Evolutionary conservation across 1,284 basidiomycete genomes (phyloP), one percentile per base, ranked within the genome.

Genomic region (Ganoderma multipileum): DNA sequence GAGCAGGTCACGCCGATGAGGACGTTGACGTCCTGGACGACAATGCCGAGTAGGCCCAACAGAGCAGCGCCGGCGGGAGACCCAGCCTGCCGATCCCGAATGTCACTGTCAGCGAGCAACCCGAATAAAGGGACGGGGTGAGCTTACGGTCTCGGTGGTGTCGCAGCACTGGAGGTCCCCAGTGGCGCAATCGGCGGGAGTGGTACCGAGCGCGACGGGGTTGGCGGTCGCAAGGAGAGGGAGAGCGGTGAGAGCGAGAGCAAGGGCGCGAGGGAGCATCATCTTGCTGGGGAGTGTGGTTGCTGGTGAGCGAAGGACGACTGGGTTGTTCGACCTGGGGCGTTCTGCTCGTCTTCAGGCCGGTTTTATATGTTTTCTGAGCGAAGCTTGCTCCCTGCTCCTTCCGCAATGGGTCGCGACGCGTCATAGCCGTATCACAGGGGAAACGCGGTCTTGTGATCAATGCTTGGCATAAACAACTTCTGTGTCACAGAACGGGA

Each of bases 1-100:
- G 74, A 72, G 75, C 77, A 80, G 44, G 61, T 73, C 44, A 80
- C 30, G 16, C 78, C 79, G 55, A 80, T 67, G 52, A 73, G 68
- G 20, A 71, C 76, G 55, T 68, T 72, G 28, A 73, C 30, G 64
- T 75, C 74, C 33, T 72, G 65, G 11, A 78, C 67, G 36, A 76
- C 73, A 20, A 78, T 66, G 14, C 76, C 77, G 9, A 79, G 59
- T 0, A 71, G 50, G 18, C 63, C 67, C 16, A 79, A 66, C 14
- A 77, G 12, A 57, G 38, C 47, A 9, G 63, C 39, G 26, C 52
- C 68, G 1, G 63, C 26, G 6, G 69, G 36, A 11, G 69, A 71
- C 33, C 30, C 39, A 11, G 73, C 70, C 72, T 74, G 52, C 54
- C 5, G 8, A 30, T 54, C 42, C 4, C 42, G 18, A 20, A 30